Conservation (phyloP, 2,329 filamentous ascomycete genomes). For the Xylogone sp. region DNA sequence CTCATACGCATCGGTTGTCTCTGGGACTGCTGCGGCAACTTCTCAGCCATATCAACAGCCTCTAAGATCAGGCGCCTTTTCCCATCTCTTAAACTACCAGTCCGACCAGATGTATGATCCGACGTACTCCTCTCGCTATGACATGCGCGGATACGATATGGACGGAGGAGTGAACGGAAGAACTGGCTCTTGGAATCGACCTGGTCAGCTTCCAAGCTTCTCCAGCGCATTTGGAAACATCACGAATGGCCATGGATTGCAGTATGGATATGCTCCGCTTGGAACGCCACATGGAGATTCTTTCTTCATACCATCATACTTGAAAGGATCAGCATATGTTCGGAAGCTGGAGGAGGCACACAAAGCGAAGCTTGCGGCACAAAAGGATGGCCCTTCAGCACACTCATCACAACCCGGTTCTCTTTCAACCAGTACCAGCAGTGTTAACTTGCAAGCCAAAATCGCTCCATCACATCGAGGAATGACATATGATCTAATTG, state of each 20-base stretch:
- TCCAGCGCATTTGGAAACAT: conserved; percentile 28
- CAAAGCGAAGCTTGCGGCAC: conserved; percentile 51
- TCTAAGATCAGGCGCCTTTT: conserved; percentile 25
- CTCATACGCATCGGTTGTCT: conserved; percentile 60
- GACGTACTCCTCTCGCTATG: conserved; percentile 19
- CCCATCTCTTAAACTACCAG: conserved; percentile 23
- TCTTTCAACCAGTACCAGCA: conserved; percentile 53
- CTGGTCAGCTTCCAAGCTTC: conserved; percentile 26
- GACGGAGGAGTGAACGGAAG: conserved; percentile 22
- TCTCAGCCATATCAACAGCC: conserved; percentile 20
- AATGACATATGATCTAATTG: conserved; percentile 79
- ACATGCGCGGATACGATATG: conserved; percentile 21
- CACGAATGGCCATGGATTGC: conserved; percentile 19
- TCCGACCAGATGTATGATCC: conserved; percentile 22
- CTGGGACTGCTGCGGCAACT: conserved; percentile 37
- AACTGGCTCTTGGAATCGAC: conserved; percentile 21
- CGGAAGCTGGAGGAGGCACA: conserved; percentile 70
- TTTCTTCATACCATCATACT: conserved; percentile 84
- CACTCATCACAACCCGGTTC: conserved; percentile 42
- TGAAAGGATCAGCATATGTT: conserved; percentile 74
- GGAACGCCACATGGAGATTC: conserved; percentile 25
- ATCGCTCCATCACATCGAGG: conserved; percentile 66
- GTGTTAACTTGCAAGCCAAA: conserved; percentile 48
- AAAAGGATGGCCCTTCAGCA: conserved; percentile 36
- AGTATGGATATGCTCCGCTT: conserved; percentile 10